Percentiles rank a stretch among this genome's conserved stretches.
Evolutionary conservation across 108 stramenopile genomes (phyloP).

Genomic region (Conticribra weissflogii): DNA sequence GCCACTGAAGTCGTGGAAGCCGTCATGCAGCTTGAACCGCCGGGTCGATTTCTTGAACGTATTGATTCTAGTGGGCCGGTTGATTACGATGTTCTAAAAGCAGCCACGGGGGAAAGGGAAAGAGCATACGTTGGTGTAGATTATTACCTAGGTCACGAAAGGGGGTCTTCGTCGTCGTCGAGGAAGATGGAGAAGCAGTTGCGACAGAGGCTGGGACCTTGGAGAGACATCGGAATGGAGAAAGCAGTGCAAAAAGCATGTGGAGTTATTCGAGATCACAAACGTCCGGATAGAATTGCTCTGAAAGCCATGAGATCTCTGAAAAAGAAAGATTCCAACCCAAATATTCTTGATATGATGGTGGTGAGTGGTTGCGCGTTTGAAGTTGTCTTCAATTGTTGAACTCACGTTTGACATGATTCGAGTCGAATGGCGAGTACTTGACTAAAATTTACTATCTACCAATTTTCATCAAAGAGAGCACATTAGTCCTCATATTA

Average conservation of each 20-base stretch:
- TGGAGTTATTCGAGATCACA: constrained; percentile 80
- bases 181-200: constrained; percentile 17
- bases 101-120: background rate
- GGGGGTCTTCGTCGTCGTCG: constrained; percentile 10
- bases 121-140: constrained; percentile 1
- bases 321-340: constrained; percentile 24
- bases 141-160: constrained; percentile 6
- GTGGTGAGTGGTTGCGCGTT: background rate
- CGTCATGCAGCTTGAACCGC: constrained; percentile 27
- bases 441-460: background rate
- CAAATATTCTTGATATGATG: background rate
- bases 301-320: constrained; percentile 52
- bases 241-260: constrained; percentile 72
- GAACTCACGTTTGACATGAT: too few relatives aligned
- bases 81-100: constrained; percentile 4
- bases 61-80: constrained; percentile 1
- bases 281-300: constrained; percentile 75
- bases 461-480: too few relatives aligned
- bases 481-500: too few relatives aligned
- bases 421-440: background rate
- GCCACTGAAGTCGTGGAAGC: constrained; percentile 61
- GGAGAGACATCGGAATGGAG: constrained; percentile 66
- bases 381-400: background rate
- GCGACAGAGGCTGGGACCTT: constrained; percentile 55
- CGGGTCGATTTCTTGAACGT: constrained; percentile 64